Conservation (phyloP, 2,329 filamentous ascomycete genomes). For the Dactylellina leptospora region DNA sequence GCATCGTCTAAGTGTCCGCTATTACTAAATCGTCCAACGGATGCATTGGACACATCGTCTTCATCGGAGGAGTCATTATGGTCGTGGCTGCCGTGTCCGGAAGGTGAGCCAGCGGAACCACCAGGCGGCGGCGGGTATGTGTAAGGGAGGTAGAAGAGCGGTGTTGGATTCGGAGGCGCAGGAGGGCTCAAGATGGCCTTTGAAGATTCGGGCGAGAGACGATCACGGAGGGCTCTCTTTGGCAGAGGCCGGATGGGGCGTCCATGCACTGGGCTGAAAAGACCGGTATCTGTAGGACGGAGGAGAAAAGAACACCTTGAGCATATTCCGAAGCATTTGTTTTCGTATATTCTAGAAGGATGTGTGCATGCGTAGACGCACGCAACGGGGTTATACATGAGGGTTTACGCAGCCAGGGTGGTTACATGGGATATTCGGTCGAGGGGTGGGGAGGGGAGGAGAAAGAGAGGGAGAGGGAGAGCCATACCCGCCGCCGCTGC, state of each 20-base stretch:
- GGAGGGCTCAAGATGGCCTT: conserved; percentile 56
- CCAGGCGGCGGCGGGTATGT: conserved; percentile 61
- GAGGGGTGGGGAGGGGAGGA: not conserved
- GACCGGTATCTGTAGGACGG: conserved; percentile 37
- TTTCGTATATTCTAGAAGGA: conserved; percentile 3
- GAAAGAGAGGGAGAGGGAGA: conserved; percentile 11
- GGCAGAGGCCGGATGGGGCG: conserved; percentile 92
- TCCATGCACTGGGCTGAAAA: conserved; percentile 56
- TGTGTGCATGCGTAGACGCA: no score
- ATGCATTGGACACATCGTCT: conserved; percentile 58
- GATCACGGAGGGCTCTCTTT: conserved; percentile 84
- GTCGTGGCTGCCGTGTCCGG: conserved; percentile 58
- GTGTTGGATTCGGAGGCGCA: conserved; percentile 65
- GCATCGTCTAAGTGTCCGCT: conserved; percentile 53
- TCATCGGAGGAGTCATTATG: conserved; percentile 59
- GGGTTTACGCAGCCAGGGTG: conserved; percentile 24
- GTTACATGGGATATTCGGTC: not conserved
- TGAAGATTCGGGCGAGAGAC: conserved; percentile 76
- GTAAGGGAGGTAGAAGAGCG: conserved; percentile 77
- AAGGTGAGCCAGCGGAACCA: conserved; percentile 53
- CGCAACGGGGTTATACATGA: no score
- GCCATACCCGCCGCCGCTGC: conserved; percentile 35
- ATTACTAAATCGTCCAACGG: conserved; percentile 56
- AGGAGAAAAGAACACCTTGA: conserved; percentile 33
- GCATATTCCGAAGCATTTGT: conserved; percentile 50